These are phyloP conservation scores for Rhinocladiella mackenziei DNA, from an alignment of 2,329 filamentous ascomycete species.

Conservation along the genomic window DNA sequence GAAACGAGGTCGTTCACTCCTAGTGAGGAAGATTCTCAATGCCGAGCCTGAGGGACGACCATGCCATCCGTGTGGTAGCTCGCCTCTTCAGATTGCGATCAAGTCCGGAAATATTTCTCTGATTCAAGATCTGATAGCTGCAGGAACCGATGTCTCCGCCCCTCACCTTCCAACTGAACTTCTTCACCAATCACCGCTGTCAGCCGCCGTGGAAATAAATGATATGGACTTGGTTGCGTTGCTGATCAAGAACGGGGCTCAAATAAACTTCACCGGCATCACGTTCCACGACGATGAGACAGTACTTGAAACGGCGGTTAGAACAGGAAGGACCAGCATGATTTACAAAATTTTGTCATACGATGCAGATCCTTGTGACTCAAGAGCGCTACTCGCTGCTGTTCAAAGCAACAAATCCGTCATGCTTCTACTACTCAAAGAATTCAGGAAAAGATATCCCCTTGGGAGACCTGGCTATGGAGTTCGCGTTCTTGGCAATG, in stretches of 20 bases:
- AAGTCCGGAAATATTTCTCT: background rate
- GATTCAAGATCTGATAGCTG: background rate
- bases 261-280: background rate
- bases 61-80: background rate
- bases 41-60: too few relatives aligned
- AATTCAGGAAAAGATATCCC: background rate
- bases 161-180: too few relatives aligned
- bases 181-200: too few relatives aligned
- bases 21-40: background rate
- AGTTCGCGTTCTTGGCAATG: background rate
- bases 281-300: background rate
- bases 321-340: background rate
- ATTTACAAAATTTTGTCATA: background rate
- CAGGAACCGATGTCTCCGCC: background rate
- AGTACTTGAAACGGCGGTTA: background rate
- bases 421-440: slow-evolving; percentile 1
- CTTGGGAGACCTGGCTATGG: background rate
- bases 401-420: background rate
- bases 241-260: background rate
- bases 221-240: background rate
- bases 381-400: background rate
- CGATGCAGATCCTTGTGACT: background rate
- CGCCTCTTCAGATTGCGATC: background rate
- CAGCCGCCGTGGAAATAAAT: background rate
- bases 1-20: background rate